Conservation (phyloP, 768 basidiomycete genomes). For the Phanerochaete carnosa region DNA sequence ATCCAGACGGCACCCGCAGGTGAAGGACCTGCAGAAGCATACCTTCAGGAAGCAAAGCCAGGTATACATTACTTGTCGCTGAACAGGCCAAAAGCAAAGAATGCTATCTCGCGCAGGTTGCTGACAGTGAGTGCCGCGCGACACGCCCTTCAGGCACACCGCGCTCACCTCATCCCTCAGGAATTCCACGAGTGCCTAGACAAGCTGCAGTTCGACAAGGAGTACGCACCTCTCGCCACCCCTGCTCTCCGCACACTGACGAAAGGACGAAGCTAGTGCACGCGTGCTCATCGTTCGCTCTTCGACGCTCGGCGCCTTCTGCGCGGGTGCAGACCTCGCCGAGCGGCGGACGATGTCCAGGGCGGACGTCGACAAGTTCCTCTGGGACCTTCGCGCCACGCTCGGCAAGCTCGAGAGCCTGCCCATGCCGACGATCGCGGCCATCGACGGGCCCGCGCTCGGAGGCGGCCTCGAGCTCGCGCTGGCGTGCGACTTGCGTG, state of each 20-base stretch:
- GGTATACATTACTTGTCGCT: constrained; percentile 75
- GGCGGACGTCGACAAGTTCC: constrained; percentile 71
- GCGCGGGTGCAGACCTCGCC: constrained; percentile 86
- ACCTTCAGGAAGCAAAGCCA: constrained; percentile 51
- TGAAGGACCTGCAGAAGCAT: constrained; percentile 27
- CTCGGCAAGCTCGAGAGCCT: constrained; percentile 75
- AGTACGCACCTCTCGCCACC: constrained; percentile 34
- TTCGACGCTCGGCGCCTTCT: constrained; percentile 74
- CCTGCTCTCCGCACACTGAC: neutral
- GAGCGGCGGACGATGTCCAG: constrained; percentile 85
- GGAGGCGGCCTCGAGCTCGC: constrained; percentile 91
- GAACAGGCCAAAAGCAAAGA: constrained; percentile 80
- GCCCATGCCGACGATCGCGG: constrained; percentile 78
- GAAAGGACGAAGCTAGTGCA: constrained; percentile 38
- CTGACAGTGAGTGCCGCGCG: constrained; percentile 46
- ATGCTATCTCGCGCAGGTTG: constrained; percentile 78
- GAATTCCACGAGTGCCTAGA: constrained; percentile 72
- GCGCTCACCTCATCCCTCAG: constrained; percentile 32
- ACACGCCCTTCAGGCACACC: constrained; percentile 6
- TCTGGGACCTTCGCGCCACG: constrained; percentile 66
- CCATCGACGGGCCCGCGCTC: constrained; percentile 90
- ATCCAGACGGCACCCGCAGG: constrained; percentile 8
- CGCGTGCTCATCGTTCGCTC: constrained; percentile 85
- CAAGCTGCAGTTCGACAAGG: constrained; percentile 60
- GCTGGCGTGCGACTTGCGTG: constrained; percentile 86